Evolutionary conservation across 2,329 filamentous ascomycete genomes (phyloP).

Genomic region (Ampelomyces quisqualis): DNA sequence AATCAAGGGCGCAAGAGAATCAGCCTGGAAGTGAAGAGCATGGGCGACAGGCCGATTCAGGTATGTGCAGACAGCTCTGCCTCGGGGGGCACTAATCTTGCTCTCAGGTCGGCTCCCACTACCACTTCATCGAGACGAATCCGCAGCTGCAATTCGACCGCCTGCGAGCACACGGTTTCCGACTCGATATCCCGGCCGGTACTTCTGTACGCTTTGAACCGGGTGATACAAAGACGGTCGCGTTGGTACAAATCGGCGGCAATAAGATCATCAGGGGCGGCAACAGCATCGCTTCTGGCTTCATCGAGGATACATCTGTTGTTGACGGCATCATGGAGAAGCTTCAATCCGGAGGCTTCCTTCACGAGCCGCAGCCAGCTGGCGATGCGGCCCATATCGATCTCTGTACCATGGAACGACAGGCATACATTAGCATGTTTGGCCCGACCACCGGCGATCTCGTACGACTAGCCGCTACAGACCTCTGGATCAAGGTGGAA

Average conservation of each 20-base stretch:
- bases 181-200: conserved; percentile 85
- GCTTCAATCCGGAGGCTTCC: conserved; percentile 72
- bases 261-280: conserved; percentile 78
- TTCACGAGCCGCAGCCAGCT: conserved; percentile 69
- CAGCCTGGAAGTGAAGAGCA: conserved; percentile 75
- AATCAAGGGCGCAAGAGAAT: conserved; percentile 75
- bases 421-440: conserved; percentile 84
- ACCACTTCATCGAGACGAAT: conserved; percentile 96
- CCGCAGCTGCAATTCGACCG: conserved; percentile 88
- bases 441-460: conserved; percentile 86
- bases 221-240: conserved; percentile 87
- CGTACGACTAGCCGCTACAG: conserved; percentile 78
- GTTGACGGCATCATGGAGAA: conserved; percentile 65
- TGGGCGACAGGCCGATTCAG: conserved; percentile 86
- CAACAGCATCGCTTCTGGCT: conserved; percentile 74
- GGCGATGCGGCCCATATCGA: conserved; percentile 59
- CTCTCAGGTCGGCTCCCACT: conserved; percentile 76
- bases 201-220: conserved; percentile 94
- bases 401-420: conserved; percentile 69
- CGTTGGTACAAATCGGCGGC: conserved; percentile 83
- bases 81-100: conserved; percentile 5
- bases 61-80: conserved; percentile 47
- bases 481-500: conserved; percentile 89
- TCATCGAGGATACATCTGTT: conserved; percentile 63
- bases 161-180: conserved; percentile 74